A percentile compares a stretch with the other conserved stretches of the same genome.
phyloP scores from a whole-genome alignment of 805 yeast genomes.

The Candida ficus region DNA sequence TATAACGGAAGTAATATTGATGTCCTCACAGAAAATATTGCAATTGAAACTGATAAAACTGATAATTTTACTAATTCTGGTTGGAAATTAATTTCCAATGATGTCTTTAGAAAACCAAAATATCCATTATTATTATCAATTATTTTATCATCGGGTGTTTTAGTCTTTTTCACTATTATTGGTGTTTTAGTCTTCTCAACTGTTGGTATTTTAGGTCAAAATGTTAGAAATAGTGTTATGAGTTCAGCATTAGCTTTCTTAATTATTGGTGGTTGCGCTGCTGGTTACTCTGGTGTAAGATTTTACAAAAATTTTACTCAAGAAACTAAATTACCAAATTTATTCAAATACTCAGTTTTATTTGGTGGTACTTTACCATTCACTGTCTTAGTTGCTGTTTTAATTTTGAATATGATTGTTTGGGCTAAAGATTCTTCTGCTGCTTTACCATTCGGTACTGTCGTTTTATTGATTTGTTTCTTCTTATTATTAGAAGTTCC shows the following conservation, averaged over 20 bases:
- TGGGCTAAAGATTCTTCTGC: conserved; percentile 73
- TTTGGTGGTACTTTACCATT: conserved; percentile 48
- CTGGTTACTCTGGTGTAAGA: conserved; percentile 68
- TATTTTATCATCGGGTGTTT: conserved; percentile 69
- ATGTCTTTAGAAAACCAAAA: conserved; percentile 50
- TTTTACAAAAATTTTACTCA: conserved; percentile 52
- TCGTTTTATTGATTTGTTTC: conserved; percentile 51
- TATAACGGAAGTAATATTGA: conserved; percentile 26
- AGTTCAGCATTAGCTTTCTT: conserved; percentile 56
- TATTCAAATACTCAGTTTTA: conserved; percentile 29
- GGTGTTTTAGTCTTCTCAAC: conserved; percentile 58
- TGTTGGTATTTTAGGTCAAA: conserved; percentile 55
- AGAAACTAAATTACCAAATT: conserved; percentile 14
- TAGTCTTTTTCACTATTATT: conserved; percentile 57
- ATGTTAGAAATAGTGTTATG: conserved; percentile 62
- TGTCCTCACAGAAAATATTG: conserved; percentile 19
- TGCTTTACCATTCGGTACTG: conserved; percentile 76
- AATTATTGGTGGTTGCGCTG: conserved; percentile 64
- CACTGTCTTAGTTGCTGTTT: conserved; percentile 41
- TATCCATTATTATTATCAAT: conserved; percentile 46
- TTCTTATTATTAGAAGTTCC: conserved; percentile 71
- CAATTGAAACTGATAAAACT: conserved; percentile 22
- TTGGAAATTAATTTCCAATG: conserved; percentile 52
- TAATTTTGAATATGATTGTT: conserved; percentile 59
- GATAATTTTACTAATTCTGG: conserved; percentile 29